Percentiles rank a stretch among this genome's conserved stretches.
These are phyloP conservation scores for Canavalia gladiata DNA, from an alignment of 306 rosid genomes.

Conservation along the genomic window DNA sequence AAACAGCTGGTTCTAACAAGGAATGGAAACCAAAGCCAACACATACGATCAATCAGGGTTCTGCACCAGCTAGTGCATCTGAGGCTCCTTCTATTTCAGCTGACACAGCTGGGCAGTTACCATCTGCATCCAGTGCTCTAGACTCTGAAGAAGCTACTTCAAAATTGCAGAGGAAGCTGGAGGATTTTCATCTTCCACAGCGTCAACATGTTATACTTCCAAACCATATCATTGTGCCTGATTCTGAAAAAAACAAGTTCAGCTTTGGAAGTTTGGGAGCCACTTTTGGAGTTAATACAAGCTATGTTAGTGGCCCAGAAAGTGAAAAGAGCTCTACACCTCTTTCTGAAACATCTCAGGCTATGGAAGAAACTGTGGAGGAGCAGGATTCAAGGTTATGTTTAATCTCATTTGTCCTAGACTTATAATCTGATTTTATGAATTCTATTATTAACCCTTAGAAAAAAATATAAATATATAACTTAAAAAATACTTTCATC, in stretches of 20 bases:
- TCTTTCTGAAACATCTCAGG: slow-evolving; percentile 75
- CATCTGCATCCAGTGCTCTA: slow-evolving; percentile 62
- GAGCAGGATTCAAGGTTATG: slow-evolving; percentile 77
- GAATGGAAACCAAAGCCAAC: slow-evolving; percentile 97
- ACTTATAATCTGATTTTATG: slow-evolving; percentile 16
- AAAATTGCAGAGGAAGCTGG: slow-evolving; percentile 77
- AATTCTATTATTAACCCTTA: not conserved
- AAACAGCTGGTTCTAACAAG: slow-evolving; percentile 87
- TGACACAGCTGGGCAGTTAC: slow-evolving; percentile 56
- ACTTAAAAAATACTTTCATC: not conserved
- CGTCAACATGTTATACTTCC: slow-evolving; percentile 94
- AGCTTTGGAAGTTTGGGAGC: slow-evolving; percentile 95
- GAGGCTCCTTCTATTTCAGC: slow-evolving; percentile 60
- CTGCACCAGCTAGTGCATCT: slow-evolving; percentile 63
- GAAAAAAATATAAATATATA: slow-evolving; percentile 3
- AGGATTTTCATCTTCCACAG: slow-evolving; percentile 72
- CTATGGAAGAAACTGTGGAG: slow-evolving; percentile 71
- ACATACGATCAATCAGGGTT: slow-evolving; percentile 63
- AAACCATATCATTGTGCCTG: slow-evolving; percentile 91
- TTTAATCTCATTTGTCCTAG: slow-evolving; percentile 28
- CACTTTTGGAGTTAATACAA: slow-evolving; percentile 67
- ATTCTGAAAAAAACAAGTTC: slow-evolving; percentile 89
- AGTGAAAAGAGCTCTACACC: slow-evolving; percentile 80
- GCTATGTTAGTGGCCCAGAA: slow-evolving; percentile 60
- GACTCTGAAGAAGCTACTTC: slow-evolving; percentile 73